These are phyloP conservation scores for Globisporangium heterothallicum DNA, from an alignment of 352 stramenopile genomes.

Conservation along the genomic window DNA sequence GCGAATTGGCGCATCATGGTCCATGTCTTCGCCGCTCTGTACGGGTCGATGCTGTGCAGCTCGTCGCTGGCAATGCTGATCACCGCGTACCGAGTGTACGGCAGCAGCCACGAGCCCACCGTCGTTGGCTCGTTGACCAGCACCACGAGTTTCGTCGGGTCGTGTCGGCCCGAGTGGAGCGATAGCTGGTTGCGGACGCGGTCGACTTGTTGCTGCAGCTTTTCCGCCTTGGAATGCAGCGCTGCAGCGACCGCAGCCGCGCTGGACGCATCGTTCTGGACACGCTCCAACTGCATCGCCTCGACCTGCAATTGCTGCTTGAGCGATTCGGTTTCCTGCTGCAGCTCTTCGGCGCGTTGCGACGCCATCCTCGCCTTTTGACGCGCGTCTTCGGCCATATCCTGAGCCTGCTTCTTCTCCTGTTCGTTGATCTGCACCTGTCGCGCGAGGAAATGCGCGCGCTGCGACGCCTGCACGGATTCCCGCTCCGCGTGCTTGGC, in stretches of 20 bases:
- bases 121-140: slow-evolving; percentile 75
- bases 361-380: slow-evolving; percentile 52
- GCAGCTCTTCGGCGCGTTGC: slow-evolving; percentile 63
- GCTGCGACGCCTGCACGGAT: slow-evolving; percentile 62
- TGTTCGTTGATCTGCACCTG: slow-evolving; percentile 84
- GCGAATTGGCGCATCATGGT: slow-evolving; percentile 67
- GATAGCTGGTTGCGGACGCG: slow-evolving; percentile 70
- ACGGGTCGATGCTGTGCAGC: slow-evolving; percentile 44
- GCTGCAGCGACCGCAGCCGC: slow-evolving; percentile 60
- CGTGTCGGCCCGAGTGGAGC: slow-evolving; percentile 66
- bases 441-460: slow-evolving; percentile 56
- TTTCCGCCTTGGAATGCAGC: slow-evolving; percentile 62
- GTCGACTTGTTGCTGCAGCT: slow-evolving; percentile 73
- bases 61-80: slow-evolving; percentile 70
- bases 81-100: slow-evolving; percentile 80
- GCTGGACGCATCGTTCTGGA: slow-evolving; percentile 66
- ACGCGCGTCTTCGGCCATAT: slow-evolving; percentile 61
- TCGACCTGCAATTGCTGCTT: slow-evolving; percentile 73
- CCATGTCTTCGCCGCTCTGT: slow-evolving; percentile 70
- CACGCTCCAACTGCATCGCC: slow-evolving; percentile 56
- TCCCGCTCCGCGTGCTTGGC: slow-evolving; percentile 68
- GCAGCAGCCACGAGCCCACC: slow-evolving; percentile 76
- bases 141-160: slow-evolving; percentile 76
- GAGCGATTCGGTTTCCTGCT: slow-evolving; percentile 67
- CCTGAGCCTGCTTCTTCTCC: slow-evolving; percentile 66